A percentile compares a stretch with the other conserved stretches of the same genome.
Evolutionary conservation across 2,329 filamentous ascomycete genomes (phyloP).

Genomic region (Xylaria sp.): DNA sequence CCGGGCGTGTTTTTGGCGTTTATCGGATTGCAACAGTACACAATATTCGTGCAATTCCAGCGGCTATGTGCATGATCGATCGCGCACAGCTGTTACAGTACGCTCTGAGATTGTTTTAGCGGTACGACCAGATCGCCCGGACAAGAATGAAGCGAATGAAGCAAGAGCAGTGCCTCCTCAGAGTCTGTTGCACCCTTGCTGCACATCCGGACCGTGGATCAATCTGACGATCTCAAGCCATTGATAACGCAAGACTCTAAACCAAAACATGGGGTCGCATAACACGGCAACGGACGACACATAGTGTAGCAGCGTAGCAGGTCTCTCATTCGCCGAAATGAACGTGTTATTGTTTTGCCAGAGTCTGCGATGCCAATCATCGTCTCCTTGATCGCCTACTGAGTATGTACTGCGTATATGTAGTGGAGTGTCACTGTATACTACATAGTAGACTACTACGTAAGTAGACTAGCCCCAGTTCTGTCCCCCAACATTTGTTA

Average conservation of each 20-base stretch:
- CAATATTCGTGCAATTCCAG: slow-evolving; percentile 21
- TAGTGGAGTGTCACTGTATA: not conserved
- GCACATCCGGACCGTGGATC: slow-evolving; percentile 28
- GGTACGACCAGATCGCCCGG: slow-evolving; percentile 24
- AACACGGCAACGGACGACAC: slow-evolving; percentile 19
- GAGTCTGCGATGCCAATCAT: slow-evolving; percentile 34
- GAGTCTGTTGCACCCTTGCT: slow-evolving; percentile 30
- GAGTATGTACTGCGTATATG: too few relatives aligned
- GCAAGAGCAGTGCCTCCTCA: slow-evolving; percentile 14
- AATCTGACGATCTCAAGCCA: slow-evolving; percentile 16
- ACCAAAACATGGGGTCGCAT: slow-evolving; percentile 34
- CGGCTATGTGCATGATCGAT: slow-evolving; percentile 35
- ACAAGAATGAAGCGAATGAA: slow-evolving; percentile 18
- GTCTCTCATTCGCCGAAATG: slow-evolving; percentile 30
- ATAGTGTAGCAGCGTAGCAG: slow-evolving; percentile 5
- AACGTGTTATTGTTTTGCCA: slow-evolving; percentile 28
- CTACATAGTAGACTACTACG: not conserved
- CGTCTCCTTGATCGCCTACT: slow-evolving; percentile 34
- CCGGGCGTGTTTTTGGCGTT: slow-evolving; percentile 16
- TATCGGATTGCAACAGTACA: slow-evolving; percentile 19
- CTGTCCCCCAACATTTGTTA: slow-evolving; percentile 20
- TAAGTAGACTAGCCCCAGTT: not conserved
- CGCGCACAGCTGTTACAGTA: slow-evolving; percentile 21
- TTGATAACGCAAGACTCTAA: slow-evolving; percentile 2
- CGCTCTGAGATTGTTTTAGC: slow-evolving; percentile 19